phyloP scores from a whole-genome alignment of 768 basidiomycete species.

The Tulasnella sp. region DNA sequence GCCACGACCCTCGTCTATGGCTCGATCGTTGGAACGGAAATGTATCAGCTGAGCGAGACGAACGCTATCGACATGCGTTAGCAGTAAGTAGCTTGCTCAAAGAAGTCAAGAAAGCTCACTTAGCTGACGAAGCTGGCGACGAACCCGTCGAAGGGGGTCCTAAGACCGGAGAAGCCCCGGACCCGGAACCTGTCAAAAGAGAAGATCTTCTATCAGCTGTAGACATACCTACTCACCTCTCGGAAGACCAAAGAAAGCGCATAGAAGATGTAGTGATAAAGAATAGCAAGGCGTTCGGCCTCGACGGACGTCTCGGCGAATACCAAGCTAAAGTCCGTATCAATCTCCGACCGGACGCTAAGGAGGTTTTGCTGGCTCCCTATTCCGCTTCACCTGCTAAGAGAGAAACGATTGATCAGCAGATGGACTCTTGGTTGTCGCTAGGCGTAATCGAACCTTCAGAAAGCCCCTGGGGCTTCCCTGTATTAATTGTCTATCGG shows the following conservation, averaged over 20 bases:
- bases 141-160: conserved; percentile 37
- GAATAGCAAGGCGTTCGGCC: conserved; percentile 37
- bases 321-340: conserved; percentile 36
- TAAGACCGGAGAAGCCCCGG: conserved; percentile 37
- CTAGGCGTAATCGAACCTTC: conserved; percentile 44
- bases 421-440: conserved; percentile 39
- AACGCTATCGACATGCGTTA: background rate
- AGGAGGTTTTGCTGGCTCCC: conserved; percentile 34
- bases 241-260: background rate
- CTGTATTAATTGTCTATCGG: conserved; percentile 40
- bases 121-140: conserved; percentile 25
- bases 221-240: conserved; percentile 33
- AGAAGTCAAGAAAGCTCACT: background rate
- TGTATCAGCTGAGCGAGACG: background rate
- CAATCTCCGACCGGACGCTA: conserved; percentile 33
- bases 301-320: conserved; percentile 39
- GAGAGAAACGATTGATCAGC: conserved; percentile 36
- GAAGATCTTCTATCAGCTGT: conserved; percentile 29
- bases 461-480: conserved; percentile 41
- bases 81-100: background rate
- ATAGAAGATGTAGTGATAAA: conserved; percentile 33
- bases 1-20: background rate
- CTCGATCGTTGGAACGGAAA: background rate
- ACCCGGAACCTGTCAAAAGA: conserved; percentile 25
- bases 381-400: conserved; percentile 35